phyloP scores from a whole-genome alignment of 2,329 filamentous ascomycete species.

The Coniosporium tulheliwenetii region DNA sequence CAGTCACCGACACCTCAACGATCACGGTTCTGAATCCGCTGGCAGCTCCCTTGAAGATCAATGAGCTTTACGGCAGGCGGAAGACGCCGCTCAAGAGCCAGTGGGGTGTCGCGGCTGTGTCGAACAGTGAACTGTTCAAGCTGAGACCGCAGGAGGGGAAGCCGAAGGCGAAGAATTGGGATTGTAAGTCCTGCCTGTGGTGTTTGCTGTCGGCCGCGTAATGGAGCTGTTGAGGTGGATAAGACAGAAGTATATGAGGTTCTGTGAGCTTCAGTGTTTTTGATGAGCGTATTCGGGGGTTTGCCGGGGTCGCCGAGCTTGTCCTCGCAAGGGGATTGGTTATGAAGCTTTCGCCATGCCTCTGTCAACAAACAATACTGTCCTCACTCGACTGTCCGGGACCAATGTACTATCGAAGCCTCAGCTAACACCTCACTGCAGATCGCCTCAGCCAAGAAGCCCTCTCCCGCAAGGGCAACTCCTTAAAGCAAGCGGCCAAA shows the following conservation, averaged over 20 bases:
- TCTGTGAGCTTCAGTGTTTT: no score
- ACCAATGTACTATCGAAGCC: background rate
- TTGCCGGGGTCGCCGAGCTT: no score
- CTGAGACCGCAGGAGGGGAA: conserved; percentile 46
- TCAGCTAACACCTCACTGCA: conserved; percentile 7
- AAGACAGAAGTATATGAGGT: no score
- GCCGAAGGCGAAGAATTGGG: conserved; percentile 68
- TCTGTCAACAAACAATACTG: background rate
- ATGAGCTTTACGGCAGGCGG: conserved; percentile 51
- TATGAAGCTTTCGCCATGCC: background rate
- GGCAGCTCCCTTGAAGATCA: conserved; percentile 34
- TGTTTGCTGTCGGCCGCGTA: no score
- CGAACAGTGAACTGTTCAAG: conserved; percentile 74
- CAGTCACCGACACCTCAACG: conserved; percentile 30
- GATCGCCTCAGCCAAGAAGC: conserved; percentile 33
- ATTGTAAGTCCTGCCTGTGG: conserved; percentile 44
- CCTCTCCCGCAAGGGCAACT: conserved; percentile 36
- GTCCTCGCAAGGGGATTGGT: background rate
- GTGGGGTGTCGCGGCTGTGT: conserved; percentile 60
- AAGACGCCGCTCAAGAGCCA: conserved; percentile 56
- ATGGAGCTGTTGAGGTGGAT: no score
- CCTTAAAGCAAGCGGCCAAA: conserved; percentile 69
- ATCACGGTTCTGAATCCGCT: conserved; percentile 34
- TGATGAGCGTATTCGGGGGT: no score
- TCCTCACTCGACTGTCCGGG: background rate